Base-by-base conservation (phyloP, 306 rosid genomes). In the Begonia peltatifolia region DNA sequence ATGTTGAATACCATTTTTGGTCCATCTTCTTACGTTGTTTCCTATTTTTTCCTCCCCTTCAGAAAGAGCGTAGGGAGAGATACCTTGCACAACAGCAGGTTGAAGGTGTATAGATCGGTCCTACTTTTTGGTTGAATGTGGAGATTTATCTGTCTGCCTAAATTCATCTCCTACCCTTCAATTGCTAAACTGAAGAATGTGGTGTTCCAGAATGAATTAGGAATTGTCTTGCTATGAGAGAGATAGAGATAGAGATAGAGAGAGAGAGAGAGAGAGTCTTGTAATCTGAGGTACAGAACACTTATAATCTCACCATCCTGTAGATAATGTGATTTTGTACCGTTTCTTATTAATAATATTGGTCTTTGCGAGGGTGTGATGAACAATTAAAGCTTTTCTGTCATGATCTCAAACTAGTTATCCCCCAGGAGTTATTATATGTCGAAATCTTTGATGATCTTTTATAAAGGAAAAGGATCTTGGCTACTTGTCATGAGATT, bases 11-110 rank as follows among this genome's bases (percentile, higher is more conserved):
- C 41, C 10, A 23, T 9, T 18, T 18, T 16, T 17, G 38, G 41
- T 50, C 10, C 8, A 12, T 0, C 16, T 8, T 20, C 41, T 49
- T 18, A 11, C 12, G 20, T 20, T 42, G 3, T 53, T 55, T 56
- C 9, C 18, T 17, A 43, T 41, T 65, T 53, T 67, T 48, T 2
- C n/a, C 63, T 53, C 65, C 44, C 46, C 12, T 76, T 11, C 71
- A 86, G 97, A 90, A 90, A 71, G 97, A 90, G 78, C 76, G 97
- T 63, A 74, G 97, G 86, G 97, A 85, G 76, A 72, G 95, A 76
- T 90, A 90, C 55, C 95, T 90, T 13, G 97, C 97, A 11, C 75
- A 71, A 66, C 97, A 90, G 73, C 95, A 80, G 71, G 94, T 68
- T 42, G 97, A 80, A 58, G 83, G 78, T 58, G 95, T 30, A 30